phyloP scores from a whole-genome alignment of 192 early-diverging fungal species.

The Glomus cerebriforme region DNA sequence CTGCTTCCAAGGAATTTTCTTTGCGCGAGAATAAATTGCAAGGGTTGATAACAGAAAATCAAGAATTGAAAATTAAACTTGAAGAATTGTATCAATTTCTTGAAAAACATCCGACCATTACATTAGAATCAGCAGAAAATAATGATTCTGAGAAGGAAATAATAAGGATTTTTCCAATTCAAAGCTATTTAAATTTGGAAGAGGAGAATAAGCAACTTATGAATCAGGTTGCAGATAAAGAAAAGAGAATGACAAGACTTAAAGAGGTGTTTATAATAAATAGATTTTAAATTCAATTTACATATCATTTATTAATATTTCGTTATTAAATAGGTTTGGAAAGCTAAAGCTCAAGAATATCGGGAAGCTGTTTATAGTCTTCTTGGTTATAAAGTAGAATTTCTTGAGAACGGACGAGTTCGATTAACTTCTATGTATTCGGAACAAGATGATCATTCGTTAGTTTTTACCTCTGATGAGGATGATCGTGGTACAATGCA shows the following conservation, averaged over 20 bases:
- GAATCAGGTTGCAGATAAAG: constrained; percentile 59
- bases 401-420: constrained; percentile 70
- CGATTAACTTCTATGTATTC: constrained; percentile 75
- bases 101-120: background rate
- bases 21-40: constrained; percentile 72
- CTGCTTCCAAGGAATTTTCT: constrained; percentile 62
- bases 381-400: constrained; percentile 71
- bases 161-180: constrained; percentile 47
- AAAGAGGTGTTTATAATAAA: constrained; percentile 54
- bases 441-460: constrained; percentile 60
- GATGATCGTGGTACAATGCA: constrained; percentile 69
- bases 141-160: constrained; percentile 27
- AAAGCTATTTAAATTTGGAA: constrained; percentile 59
- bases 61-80: constrained; percentile 52
- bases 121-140: constrained; percentile 16
- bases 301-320: background rate
- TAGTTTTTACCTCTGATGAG: constrained; percentile 71
- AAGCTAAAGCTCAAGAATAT: constrained; percentile 69
- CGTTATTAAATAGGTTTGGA: constrained; percentile 56
- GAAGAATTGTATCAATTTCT: constrained; percentile 30
- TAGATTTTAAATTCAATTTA: background rate
- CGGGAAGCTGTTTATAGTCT: constrained; percentile 71
- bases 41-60: constrained; percentile 70
- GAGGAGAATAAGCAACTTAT: constrained; percentile 57
- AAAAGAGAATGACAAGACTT: constrained; percentile 66